Evolutionary conservation across 192 early-diverging fungal genomes (phyloP), one percentile per base, ranked within the genome.

Genomic region (Cetraspora pellucida): DNA sequence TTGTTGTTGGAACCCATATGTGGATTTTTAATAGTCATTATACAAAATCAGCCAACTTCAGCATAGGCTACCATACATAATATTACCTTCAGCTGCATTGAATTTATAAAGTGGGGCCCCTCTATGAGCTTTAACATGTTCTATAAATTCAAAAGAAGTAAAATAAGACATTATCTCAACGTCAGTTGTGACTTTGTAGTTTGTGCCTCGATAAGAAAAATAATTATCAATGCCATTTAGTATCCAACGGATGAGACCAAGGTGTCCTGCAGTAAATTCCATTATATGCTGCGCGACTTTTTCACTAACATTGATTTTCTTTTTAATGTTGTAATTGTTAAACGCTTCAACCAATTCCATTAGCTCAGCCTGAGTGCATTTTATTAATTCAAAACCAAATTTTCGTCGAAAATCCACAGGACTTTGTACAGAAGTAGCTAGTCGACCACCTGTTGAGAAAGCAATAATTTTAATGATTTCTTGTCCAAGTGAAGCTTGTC

Each of bases 81-180:
- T n/a, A n/a, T n/a, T n/a, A n/a, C 55, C 72, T 59, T 73, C 55
- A 23, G 16, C 37, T 5, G 27, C 45, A 55, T 57, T 73, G 31
- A 73, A 73, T 45, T 73, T 73, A 17, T 73, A 73, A 21, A 59
- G 55, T 3, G 55, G 72, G 23, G 72, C 72, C 10, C 72, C 72
- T 43, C 72, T 47, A 73, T 73, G 72, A 25, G 72, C 52, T 73
- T 73, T 73, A 44, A 73, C 19, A 46, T 73, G 72, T 60, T 73
- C 72, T 25, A 73, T 73, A 16, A 73, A 73, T 37, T 73, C 72
- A 10, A 27, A 37, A 44, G 72, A 58, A 3, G 10, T 60, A 21
- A 73, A 73, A 59, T 73, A 73, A 30, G 55, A 59, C 72, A 73
- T 73, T 44, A 73, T 73, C 21, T 73, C 30, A 3, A 11, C 7